Conservation (phyloP, 2,329 filamentous ascomycete genomes). For the Plectosphaerella plurivora region DNA sequence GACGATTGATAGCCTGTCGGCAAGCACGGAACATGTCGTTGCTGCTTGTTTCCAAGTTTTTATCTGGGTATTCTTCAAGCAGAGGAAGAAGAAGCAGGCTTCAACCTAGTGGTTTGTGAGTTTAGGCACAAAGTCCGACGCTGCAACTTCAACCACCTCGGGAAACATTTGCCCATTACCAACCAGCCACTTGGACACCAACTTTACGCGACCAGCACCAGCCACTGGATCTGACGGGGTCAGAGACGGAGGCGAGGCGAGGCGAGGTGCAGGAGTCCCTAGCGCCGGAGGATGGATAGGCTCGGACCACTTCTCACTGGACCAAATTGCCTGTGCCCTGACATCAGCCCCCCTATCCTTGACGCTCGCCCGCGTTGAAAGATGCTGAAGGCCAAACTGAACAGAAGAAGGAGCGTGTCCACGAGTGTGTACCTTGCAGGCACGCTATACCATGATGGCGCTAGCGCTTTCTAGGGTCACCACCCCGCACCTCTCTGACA, state of each 20-base stretch:
- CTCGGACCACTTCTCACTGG: no score
- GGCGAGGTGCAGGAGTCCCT: no score
- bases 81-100: no score
- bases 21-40: not conserved
- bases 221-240: no score
- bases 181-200: no score
- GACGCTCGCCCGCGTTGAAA: not conserved
- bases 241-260: not conserved
- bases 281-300: no score
- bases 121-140: no score
- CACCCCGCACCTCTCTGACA: not conserved
- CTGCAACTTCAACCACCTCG: no score
- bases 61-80: slow-evolving; percentile 2
- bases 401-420: not conserved
- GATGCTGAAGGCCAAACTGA: not conserved
- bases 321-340: not conserved
- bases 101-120: no score
- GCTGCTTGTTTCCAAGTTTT: not conserved
- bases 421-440: not conserved
- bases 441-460: not conserved
- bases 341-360: not conserved
- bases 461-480: not conserved
- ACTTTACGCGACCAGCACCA: not conserved
- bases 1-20: no score
- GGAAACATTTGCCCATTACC: no score